A percentile compares a stretch with the other conserved stretches of the same genome.
These are phyloP conservation scores for Yamadazyma laniorum DNA, from an alignment of 805 yeast species.

Conservation along the genomic window DNA sequence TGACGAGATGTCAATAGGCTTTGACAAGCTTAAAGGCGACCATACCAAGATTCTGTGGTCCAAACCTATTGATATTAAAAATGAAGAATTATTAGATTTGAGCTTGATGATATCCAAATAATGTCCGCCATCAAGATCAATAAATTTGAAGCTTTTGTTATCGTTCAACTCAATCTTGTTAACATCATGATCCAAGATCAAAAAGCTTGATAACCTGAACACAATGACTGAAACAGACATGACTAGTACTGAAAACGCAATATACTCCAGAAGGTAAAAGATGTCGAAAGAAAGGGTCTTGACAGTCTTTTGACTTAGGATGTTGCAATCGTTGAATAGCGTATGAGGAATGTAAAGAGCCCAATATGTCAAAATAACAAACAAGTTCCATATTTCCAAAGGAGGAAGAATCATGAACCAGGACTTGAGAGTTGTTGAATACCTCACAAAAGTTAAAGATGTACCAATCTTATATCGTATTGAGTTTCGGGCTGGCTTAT, in stretches of 20 bases:
- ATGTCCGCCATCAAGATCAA: conserved; percentile 47
- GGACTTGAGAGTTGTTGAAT: conserved; percentile 37
- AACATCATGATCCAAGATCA: conserved; percentile 7
- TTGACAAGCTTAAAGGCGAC: conserved; percentile 52
- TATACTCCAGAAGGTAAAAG: conserved; percentile 55
- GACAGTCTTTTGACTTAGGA: not conserved
- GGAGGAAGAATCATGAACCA: conserved; percentile 27
- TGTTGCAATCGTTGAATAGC: conserved; percentile 7
- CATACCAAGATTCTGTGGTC: conserved; percentile 72
- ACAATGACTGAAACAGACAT: conserved; percentile 36
- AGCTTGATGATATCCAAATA: conserved; percentile 61
- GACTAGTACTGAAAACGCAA: conserved; percentile 49
- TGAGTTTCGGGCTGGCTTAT: conserved; percentile 16
- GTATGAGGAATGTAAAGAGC: conserved; percentile 19
- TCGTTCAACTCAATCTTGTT: conserved; percentile 17
- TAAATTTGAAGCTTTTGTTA: conserved; percentile 26
- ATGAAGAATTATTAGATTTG: conserved; percentile 60
- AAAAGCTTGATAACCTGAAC: conserved; percentile 19
- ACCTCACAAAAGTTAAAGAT: conserved; percentile 18
- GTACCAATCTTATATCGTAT: conserved; percentile 29
- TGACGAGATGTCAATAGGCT: conserved; percentile 36
- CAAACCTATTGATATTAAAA: conserved; percentile 67
- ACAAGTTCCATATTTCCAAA: conserved; percentile 14
- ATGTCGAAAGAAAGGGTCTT: conserved; percentile 13
- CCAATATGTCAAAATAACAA: conserved; percentile 23